Percentiles rank a stretch among this genome's conserved stretches.
Evolutionary conservation across 768 basidiomycete genomes (phyloP).

Genomic region (Trametes cinnabarina): DNA sequence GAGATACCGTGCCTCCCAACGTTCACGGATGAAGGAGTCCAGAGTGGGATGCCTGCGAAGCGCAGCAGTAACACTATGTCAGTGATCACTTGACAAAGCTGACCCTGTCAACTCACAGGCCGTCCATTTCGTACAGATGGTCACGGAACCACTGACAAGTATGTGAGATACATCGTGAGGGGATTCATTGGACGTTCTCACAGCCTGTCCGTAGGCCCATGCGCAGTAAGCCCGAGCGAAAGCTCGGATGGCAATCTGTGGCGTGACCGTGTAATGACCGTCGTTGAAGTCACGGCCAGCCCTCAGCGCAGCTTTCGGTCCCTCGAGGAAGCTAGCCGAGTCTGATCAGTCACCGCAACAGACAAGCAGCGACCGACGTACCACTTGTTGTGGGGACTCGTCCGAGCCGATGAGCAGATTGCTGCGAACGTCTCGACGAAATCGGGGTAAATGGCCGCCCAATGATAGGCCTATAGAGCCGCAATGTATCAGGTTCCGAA

Average conservation of each 20-base stretch:
- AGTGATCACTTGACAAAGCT: too few relatives aligned
- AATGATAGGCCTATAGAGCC: slow-evolving; percentile 46
- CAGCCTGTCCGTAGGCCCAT: slow-evolving; percentile 55
- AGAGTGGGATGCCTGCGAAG: slow-evolving; percentile 43
- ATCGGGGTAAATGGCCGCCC: slow-evolving; percentile 54
- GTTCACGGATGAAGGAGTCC: slow-evolving; percentile 45
- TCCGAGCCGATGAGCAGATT: slow-evolving; percentile 52
- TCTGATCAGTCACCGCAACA: too few relatives aligned
- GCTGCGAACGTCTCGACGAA: slow-evolving; percentile 45
- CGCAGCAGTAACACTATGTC: too few relatives aligned
- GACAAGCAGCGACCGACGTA: too few relatives aligned
- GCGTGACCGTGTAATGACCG: slow-evolving; percentile 47
- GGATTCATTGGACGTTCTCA: slow-evolving; percentile 18
- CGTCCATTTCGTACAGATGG: slow-evolving; percentile 40
- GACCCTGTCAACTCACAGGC: slow-evolving; percentile 33
- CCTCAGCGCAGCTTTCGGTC: slow-evolving; percentile 49
- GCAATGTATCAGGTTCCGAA: background rate
- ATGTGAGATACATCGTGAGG: background rate
- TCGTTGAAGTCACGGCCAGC: slow-evolving; percentile 51
- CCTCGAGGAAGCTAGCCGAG: slow-evolving; percentile 49
- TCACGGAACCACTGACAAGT: slow-evolving; percentile 50
- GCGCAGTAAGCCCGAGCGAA: slow-evolving; percentile 54
- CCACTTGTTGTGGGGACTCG: slow-evolving; percentile 46
- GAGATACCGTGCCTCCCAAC: slow-evolving; percentile 48
- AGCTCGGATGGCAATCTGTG: slow-evolving; percentile 49